These are phyloP conservation scores for Skeletonema marinoi DNA, from an alignment of 108 stramenopile genomes.

Conservation along the genomic window DNA sequence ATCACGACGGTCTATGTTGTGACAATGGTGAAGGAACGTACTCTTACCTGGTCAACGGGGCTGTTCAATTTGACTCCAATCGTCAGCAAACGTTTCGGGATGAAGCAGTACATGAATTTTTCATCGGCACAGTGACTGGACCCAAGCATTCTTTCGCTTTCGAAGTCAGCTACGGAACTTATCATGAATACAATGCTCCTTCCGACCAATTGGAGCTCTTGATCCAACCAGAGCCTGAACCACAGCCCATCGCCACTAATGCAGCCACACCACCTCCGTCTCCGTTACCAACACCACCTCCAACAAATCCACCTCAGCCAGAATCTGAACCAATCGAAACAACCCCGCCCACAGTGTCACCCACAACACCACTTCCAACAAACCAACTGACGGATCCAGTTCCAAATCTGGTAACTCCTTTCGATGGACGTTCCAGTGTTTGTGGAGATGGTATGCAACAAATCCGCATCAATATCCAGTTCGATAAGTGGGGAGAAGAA, in stretches of 20 bases:
- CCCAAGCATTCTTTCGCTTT: background rate
- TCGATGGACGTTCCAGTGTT: background rate
- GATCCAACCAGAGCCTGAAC: background rate
- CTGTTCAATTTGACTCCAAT: slow-evolving; percentile 15
- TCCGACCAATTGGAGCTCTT: background rate
- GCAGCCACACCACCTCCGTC: background rate
- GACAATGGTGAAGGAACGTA: slow-evolving; percentile 9
- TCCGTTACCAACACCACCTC: background rate
- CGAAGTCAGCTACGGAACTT: background rate
- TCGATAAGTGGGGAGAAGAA: slow-evolving; percentile 29
- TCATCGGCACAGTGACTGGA: background rate
- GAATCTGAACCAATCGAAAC: no score
- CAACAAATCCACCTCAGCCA: background rate
- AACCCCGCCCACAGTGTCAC: no score
- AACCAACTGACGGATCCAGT: background rate
- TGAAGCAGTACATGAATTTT: slow-evolving; percentile 7
- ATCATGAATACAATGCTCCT: background rate
- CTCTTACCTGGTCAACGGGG: slow-evolving; percentile 20
- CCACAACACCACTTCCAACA: background rate
- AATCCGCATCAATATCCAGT: slow-evolving; percentile 24
- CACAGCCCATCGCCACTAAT: background rate
- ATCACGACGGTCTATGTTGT: slow-evolving; percentile 20
- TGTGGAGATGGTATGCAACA: slow-evolving; percentile 9
- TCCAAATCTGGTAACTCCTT: background rate
- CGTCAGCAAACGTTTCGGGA: slow-evolving; percentile 4